A percentile compares a stretch with the other conserved stretches of the same genome.
Evolutionary conservation across 2,329 filamentous ascomycete genomes (phyloP).

Genomic region (Phialophora expanda): DNA sequence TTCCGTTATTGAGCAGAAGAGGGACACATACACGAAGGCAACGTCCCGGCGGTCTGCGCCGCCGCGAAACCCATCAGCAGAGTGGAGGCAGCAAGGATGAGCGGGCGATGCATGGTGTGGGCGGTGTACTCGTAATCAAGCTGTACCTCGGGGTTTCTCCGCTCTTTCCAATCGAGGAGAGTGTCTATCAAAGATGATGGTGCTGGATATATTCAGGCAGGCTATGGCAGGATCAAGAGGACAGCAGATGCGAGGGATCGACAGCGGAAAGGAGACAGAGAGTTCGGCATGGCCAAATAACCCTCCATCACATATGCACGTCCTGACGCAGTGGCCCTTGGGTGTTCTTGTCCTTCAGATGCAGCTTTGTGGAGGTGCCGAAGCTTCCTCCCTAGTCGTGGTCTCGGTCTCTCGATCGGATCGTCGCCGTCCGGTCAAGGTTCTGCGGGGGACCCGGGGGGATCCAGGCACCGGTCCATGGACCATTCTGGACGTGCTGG

Average conservation of each 20-base stretch:
- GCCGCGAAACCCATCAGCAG: slow-evolving; percentile 29
- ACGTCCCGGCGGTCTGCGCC: slow-evolving; percentile 18
- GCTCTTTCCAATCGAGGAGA: background rate
- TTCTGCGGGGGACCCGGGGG: too few relatives aligned
- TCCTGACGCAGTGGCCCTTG: background rate
- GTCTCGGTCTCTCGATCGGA: background rate
- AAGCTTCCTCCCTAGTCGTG: background rate
- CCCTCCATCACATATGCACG: background rate
- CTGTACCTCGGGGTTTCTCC: background rate
- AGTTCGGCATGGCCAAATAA: background rate
- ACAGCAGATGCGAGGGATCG: background rate
- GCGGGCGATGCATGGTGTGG: slow-evolving; percentile 22
- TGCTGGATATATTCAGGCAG: background rate
- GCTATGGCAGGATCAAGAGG: background rate
- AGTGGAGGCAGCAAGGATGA: slow-evolving; percentile 27
- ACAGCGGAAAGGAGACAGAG: background rate
- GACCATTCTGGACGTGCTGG: too few relatives aligned
- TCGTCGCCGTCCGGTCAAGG: background rate
- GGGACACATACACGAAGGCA: slow-evolving; percentile 34
- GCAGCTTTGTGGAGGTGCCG: slow-evolving; percentile 4
- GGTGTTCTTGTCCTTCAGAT: background rate
- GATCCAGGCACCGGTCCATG: too few relatives aligned
- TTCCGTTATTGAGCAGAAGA: background rate
- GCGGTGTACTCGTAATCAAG: background rate
- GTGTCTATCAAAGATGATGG: background rate